Evolutionary conservation across 2,329 filamentous ascomycete species (phyloP), one percentile per base, ranked within the genome.

Genomic region (Penicillium sclerotiorum): DNA sequence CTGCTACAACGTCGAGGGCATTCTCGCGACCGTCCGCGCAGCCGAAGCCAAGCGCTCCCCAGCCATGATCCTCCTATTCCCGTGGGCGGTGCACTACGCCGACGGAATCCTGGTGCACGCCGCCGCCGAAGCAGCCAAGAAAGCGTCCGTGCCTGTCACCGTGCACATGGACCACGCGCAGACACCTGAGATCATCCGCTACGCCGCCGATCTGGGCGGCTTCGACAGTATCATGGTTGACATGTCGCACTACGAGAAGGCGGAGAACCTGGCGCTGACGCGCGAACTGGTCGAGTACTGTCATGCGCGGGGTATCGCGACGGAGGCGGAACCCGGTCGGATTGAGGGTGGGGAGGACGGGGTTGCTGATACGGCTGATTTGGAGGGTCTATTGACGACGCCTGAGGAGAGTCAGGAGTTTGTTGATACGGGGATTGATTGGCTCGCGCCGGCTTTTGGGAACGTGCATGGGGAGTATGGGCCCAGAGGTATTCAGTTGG

Each of bases 201-300:
- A 73, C 4, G 84, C 84, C 0, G 84, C 83, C 0, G 78, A 84
- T 58, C 77, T 82, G n/a, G 75, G 80, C 42, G 79, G 73, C 2
- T 89, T 89, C 58, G 86, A 89, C 68, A 82, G 79, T 55, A 88
- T 90, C 65, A 89, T 90, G 86, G 82, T 89, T 0, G 87, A 90
- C 69, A 90, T 90, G 86, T 83, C 78, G 50, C 86, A 89, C 64
- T 83, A 87, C 62, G 85, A 87, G 58, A 84, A 84, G 59, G 84
- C 80, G 46, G 85, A 89, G 71, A 90, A 90, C 63, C 73, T 90
- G 30, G 73, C 77, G 2, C 77, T 81, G 63, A 89, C 86, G 17
- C 75, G 75, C 43, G 82, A 87, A 57, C 71, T 89, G 43, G 83
- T 84, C 6, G 71, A 70, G 18, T 83, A 85, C 63, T 87, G 86